Conservation (phyloP, 1,284 basidiomycete species). For the Pterulicium gracile region DNA sequence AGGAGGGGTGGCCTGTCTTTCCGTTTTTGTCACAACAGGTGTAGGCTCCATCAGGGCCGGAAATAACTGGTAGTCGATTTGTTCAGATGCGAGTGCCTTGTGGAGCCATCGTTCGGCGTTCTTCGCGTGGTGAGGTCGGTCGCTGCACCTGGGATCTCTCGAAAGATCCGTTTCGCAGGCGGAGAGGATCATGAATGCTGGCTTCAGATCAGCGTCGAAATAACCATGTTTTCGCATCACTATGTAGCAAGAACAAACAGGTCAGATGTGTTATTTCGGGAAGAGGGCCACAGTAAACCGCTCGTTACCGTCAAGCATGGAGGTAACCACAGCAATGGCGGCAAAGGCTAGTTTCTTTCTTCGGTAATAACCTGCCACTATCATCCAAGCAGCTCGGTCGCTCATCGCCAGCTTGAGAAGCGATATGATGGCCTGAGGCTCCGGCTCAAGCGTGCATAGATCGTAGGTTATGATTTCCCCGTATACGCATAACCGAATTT, state of each 20-base stretch:
- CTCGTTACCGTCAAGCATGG: slow-evolving; percentile 37
- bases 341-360: slow-evolving; percentile 31
- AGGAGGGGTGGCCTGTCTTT: too few relatives aligned
- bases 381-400: slow-evolving; percentile 43
- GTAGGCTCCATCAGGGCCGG: too few relatives aligned
- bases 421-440: slow-evolving; percentile 32
- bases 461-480: slow-evolving; percentile 31
- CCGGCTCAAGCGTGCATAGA: slow-evolving; percentile 28
- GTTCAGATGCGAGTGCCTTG: slow-evolving; percentile 17
- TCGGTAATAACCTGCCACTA: slow-evolving; percentile 40
- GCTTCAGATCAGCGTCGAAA: slow-evolving; percentile 28
- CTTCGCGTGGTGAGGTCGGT: slow-evolving; percentile 22
- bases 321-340: slow-evolving; percentile 30
- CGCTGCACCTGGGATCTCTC: slow-evolving; percentile 14
- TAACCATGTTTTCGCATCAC: slow-evolving; percentile 30
- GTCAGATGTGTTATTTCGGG: slow-evolving; percentile 6
- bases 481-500: slow-evolving; percentile 21
- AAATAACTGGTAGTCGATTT: too few relatives aligned
- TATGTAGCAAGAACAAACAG: slow-evolving; percentile 12
- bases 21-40: too few relatives aligned
- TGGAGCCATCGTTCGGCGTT: slow-evolving; percentile 36
- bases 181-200: slow-evolving; percentile 40
- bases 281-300: neutral
- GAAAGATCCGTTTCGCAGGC: slow-evolving; percentile 41
- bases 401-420: slow-evolving; percentile 29